Evolutionary conservation across 805 yeast species (phyloP).

Genomic region (Saccharomycopsis schoenii): DNA sequence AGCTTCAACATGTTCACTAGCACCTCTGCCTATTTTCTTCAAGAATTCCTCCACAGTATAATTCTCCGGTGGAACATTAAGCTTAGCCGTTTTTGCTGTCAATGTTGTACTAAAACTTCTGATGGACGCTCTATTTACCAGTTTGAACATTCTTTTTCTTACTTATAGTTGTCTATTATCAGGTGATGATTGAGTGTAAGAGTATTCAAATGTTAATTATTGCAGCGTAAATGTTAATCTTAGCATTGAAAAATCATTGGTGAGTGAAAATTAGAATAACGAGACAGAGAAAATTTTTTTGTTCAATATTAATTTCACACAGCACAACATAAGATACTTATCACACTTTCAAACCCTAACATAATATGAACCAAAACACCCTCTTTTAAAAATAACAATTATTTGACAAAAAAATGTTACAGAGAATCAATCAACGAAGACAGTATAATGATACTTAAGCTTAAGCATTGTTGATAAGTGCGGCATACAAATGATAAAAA

Average conservation of each 20-base stretch:
- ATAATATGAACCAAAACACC: too few species aligned
- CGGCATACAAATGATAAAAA: not conserved
- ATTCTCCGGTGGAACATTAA: conserved; percentile 32
- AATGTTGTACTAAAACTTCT: conserved; percentile 7
- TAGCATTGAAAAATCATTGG: not conserved
- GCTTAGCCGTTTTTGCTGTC: not conserved
- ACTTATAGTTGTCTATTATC: not conserved
- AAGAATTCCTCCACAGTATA: conserved; percentile 72
- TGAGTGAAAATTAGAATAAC: too few species aligned
- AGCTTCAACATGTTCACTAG: conserved; percentile 53
- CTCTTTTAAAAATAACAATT: too few species aligned
- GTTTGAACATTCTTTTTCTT: not conserved
- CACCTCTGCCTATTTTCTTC: conserved; percentile 66
- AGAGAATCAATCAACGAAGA: too few species aligned
- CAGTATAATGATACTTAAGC: too few species aligned
- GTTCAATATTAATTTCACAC: not conserved
- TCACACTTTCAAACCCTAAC: too few species aligned
- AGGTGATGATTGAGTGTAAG: too few species aligned
- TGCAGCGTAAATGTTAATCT: not conserved
- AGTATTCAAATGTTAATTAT: not conserved
- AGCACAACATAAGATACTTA: not conserved
- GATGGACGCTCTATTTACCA: not conserved
- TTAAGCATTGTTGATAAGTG: not conserved
- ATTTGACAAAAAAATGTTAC: too few species aligned
- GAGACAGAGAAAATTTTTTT: not conserved